phyloP scores from a whole-genome alignment of 2,329 filamentous ascomycete genomes.

The Colletotrichum orchidophilum region DNA sequence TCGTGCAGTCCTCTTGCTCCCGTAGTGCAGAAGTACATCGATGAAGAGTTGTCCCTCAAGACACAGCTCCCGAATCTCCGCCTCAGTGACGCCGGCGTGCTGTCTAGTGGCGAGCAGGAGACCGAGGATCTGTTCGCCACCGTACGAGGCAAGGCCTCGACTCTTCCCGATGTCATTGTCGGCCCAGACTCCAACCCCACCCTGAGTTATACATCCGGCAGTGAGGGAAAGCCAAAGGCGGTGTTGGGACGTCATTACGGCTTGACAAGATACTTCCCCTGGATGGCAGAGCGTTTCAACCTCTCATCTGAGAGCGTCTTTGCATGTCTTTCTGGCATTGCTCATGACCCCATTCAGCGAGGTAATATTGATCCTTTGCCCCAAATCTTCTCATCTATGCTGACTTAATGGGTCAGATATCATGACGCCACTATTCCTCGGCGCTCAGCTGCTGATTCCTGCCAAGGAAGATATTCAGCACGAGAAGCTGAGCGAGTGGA shows the following conservation, averaged over 20 bases:
- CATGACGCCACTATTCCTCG: conserved; percentile 89
- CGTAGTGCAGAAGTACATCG: conserved; percentile 71
- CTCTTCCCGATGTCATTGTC: conserved; percentile 77
- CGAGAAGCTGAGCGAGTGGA: conserved; percentile 89
- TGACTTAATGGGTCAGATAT: conserved; percentile 63
- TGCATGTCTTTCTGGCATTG: conserved; percentile 41
- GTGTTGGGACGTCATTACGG: conserved; percentile 89
- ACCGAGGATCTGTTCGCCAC: conserved; percentile 74
- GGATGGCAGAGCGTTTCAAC: conserved; percentile 89
- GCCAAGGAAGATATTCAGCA: conserved; percentile 80
- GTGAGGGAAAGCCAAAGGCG: conserved; percentile 54
- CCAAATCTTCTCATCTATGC: conserved; percentile 51
- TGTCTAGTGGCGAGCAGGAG: conserved; percentile 74
- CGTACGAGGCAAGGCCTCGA: conserved; percentile 58
- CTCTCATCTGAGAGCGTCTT: conserved; percentile 47
- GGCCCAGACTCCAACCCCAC: conserved; percentile 88
- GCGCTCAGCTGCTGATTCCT: conserved; percentile 18
- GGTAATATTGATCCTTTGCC: conserved; percentile 49
- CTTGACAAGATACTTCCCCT: conserved; percentile 86
- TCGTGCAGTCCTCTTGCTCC: conserved; percentile 56
- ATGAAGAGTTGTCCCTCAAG: conserved; percentile 76
- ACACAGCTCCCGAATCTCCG: conserved; percentile 78
- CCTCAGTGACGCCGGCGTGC: conserved; percentile 74
- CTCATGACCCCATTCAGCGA: conserved; percentile 74
- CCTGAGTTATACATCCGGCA: conserved; percentile 77